Base-by-base conservation (phyloP, 1,284 basidiomycete species). In the Microbotryum violaceum region DNA sequence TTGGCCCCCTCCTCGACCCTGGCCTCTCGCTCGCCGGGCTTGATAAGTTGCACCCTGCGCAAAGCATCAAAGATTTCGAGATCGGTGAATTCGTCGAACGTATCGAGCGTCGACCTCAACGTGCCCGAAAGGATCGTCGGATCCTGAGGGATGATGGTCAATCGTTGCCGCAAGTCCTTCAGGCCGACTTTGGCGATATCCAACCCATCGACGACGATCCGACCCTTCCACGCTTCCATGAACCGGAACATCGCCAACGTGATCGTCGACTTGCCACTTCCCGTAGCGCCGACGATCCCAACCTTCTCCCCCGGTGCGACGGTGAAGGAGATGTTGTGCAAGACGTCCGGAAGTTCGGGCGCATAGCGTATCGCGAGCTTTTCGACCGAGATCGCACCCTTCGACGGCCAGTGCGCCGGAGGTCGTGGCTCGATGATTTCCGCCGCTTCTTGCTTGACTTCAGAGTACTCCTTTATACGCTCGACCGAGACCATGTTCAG, bases 221-320 rank as follows among this genome's bases (percentile, higher is more conserved):
- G 78, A 2, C 91, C 91, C 70, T 85, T 81, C 0, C 85, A 84
- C 0, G 91, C 87, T 71, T 96, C 91, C 25, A 94, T 89, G 72
- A 96, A 94, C 56, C 96, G 85, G 85, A 97, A 97, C 80, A 97
- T 91, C 23, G 88, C 89, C 29, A 96, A 79, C 0, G 91, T 91
- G 20, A 97, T 81, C 1, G 91, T 96, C 60, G 85, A 88, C 77
- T 93, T 92, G 52, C 90, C 90, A 27, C 78, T 77, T 20, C 94
- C 93, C 0, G 92, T 97, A 7, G 61, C 54, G 4, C 63, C 61
- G 3, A 97, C 82, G 62, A 97, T 86, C 25, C 92, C 94, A 59
- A 94, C 83, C 75, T 89, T 88, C 73, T 88, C 83, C 2, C 88
- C 86, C 6, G 85, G 78, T 59, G 78, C 78, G 58, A 89, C 76